Evolutionary conservation across 768 basidiomycete species (phyloP).

Genomic region (Serendipita sp.): DNA sequence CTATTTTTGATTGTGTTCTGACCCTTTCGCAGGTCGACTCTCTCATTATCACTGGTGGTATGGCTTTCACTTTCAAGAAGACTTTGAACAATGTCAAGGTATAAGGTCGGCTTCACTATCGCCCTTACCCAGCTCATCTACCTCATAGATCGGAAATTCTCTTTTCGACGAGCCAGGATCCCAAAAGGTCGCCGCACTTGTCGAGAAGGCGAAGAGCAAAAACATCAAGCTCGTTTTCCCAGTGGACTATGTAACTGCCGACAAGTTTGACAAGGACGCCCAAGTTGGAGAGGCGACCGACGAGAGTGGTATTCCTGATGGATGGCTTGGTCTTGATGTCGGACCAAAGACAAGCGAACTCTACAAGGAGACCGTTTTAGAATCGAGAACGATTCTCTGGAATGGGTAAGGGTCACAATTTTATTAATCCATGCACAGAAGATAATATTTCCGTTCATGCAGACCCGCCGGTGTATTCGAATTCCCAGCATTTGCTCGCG

Average conservation of each 20-base stretch:
- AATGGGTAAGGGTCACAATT: constrained; percentile 47
- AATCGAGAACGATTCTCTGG: constrained; percentile 94
- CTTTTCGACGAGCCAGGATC: constrained; percentile 84
- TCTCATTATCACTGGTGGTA: constrained; percentile 91
- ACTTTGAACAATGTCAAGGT: constrained; percentile 64
- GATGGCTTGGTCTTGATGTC: constrained; percentile 90
- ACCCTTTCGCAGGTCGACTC: constrained; percentile 55
- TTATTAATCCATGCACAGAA: not conserved
- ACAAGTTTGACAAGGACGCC: constrained; percentile 91
- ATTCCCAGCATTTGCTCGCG: constrained; percentile 77
- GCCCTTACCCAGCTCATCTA: not conserved
- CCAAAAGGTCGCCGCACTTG: constrained; percentile 62
- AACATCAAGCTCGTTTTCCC: constrained; percentile 92
- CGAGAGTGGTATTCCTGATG: constrained; percentile 72
- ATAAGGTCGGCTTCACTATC: constrained; percentile 8
- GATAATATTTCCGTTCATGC: constrained; percentile 10
- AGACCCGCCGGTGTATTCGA: constrained; percentile 98
- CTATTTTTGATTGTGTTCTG: constrained; percentile 3
- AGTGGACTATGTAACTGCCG: constrained; percentile 82
- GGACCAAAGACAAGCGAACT: constrained; percentile 70
- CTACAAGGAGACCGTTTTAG: constrained; percentile 63
- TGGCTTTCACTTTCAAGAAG: constrained; percentile 99
- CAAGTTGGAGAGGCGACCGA: constrained; percentile 68
- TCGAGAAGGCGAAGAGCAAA: constrained; percentile 85
- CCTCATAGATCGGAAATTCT: constrained; percentile 72